Evolutionary conservation across 2,329 filamentous ascomycete genomes (phyloP), one percentile per base, ranked within the genome.

Genomic region (Fusarium floridanum): DNA sequence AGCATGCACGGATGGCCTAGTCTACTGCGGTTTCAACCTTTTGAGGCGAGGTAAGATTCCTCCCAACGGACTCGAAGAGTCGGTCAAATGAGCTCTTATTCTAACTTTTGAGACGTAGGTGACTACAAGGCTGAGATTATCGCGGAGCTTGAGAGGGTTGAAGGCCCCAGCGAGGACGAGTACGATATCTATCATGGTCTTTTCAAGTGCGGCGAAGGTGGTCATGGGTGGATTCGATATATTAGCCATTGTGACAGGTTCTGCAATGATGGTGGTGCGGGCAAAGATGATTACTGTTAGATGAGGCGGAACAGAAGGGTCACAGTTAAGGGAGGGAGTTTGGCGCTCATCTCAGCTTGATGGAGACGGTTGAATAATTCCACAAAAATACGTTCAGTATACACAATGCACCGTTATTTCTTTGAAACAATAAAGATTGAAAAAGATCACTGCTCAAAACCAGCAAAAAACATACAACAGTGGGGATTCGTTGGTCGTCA

Each of bases 1-100:
- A 32, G 43, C 59, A 1, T 61, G 59, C 36, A 61, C 59, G 1
- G 41, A 45, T 9, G 60, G 60, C 29, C 60, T 62, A 5, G 20
- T 34, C 20, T 62, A 62, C 60, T 62, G 60, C 4, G 60, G 60
- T 17, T 50, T 20, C 20, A 50, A 62, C 12, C 41, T 62, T 4
- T 9, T 50, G 7, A 62, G 36, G 16, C 17, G 60, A 50, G 60
- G 60, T 22, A 29, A 10, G 32, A 17, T 24, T 29, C 1, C 6
- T 17, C 6, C 29, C 6, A 10, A 11, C 2, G 0, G 6, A 10
- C 5, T 17, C 11, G 2, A 7, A 22, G 9, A 1, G 7, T 45
- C 6, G 6, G 3, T 5, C 8, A 2, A 16, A 11, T 14, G 6
- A 11, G 2, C 16, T 9, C 9, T 14, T 4, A 5, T 37, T 11